These are phyloP conservation scores for Chlorella sp. DNA, from an alignment of 139 green algal species.

Conservation along the genomic window DNA sequence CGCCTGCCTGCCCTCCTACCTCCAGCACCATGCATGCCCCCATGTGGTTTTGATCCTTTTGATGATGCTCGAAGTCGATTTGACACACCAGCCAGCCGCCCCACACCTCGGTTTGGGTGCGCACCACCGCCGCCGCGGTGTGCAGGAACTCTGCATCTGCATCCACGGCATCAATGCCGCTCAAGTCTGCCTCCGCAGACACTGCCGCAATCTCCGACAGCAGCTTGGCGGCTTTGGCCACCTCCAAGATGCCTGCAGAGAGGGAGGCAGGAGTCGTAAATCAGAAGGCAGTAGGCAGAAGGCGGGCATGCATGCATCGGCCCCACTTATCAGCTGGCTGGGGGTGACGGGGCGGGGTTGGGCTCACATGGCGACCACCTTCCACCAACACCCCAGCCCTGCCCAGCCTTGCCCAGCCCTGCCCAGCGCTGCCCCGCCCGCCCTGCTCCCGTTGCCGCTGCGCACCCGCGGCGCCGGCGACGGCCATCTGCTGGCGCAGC, in stretches of 20 bases:
- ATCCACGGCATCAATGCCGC: conserved; percentile 60
- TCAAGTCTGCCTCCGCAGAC: conserved; percentile 63
- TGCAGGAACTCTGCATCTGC: conserved; percentile 70
- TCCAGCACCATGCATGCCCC: too few relatives aligned
- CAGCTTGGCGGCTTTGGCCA: conserved; percentile 86
- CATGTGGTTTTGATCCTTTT: too few relatives aligned
- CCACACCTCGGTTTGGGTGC: conserved; percentile 64
- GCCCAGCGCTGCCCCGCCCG: neutral
- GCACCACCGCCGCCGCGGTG: conserved; percentile 48
- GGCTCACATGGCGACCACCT: neutral
- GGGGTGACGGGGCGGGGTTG: too few relatives aligned
- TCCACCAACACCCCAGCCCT: too few relatives aligned
- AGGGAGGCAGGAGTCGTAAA: neutral
- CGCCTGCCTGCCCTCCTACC: too few relatives aligned
- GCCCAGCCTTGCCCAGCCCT: conserved; percentile 31
- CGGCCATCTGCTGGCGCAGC: conserved; percentile 30
- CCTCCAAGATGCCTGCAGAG: conserved; percentile 55
- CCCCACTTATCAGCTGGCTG: too few relatives aligned
- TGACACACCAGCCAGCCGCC: neutral
- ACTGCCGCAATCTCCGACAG: conserved; percentile 71
- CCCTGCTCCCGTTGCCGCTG: neutral
- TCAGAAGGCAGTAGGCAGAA: neutral
- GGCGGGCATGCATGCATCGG: neutral
- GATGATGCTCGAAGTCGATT: too few relatives aligned
- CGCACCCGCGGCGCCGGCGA: conserved; percentile 4